Evolutionary conservation across 495 filamentous ascomycete genomes (phyloP).

Genomic region (Aspergillus avenaceus): DNA sequence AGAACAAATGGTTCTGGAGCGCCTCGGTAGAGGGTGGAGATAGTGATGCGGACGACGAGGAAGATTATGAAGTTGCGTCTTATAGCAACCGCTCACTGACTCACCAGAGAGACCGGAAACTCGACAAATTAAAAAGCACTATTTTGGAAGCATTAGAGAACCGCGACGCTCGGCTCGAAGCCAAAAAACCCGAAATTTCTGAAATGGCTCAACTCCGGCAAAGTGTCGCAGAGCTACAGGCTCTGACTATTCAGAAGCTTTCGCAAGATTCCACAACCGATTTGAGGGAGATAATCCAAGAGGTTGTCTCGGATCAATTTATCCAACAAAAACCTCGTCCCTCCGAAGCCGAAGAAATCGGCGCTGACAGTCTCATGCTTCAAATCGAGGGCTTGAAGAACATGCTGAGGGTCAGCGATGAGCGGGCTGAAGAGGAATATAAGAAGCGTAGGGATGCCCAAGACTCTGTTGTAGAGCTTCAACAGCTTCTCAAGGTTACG

Average conservation of each 20-base stretch:
- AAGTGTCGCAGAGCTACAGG: constrained; percentile 56
- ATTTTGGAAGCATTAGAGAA: constrained; percentile 74
- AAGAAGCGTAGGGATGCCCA: constrained; percentile 63
- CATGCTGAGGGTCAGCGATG: constrained; percentile 48
- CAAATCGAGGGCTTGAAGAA: constrained; percentile 51
- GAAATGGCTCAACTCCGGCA: constrained; percentile 52
- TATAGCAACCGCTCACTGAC: constrained; percentile 54
- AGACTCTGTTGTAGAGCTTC: constrained; percentile 66
- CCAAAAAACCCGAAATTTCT: constrained; percentile 34
- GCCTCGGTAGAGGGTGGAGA: constrained; percentile 61
- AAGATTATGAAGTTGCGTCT: constrained; percentile 51
- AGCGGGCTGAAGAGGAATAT: constrained; percentile 57
- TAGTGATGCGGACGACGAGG: constrained; percentile 94
- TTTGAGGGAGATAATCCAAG: constrained; percentile 45
- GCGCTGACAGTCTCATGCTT: constrained; percentile 48
- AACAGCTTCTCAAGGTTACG: constrained; percentile 65
- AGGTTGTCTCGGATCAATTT: constrained; percentile 38
- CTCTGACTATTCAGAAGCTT: constrained; percentile 34
- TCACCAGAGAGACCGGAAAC: constrained; percentile 66
- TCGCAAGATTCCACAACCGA: constrained; percentile 35
- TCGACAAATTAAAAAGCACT: constrained; percentile 77
- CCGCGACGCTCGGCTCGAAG: constrained; percentile 35
- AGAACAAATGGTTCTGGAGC: constrained; percentile 39
- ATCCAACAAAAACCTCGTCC: constrained; percentile 27
- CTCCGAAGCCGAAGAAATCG: constrained; percentile 42